Conservation (phyloP, 1,284 basidiomycete species). For the Hortiboletus rubellus region DNA sequence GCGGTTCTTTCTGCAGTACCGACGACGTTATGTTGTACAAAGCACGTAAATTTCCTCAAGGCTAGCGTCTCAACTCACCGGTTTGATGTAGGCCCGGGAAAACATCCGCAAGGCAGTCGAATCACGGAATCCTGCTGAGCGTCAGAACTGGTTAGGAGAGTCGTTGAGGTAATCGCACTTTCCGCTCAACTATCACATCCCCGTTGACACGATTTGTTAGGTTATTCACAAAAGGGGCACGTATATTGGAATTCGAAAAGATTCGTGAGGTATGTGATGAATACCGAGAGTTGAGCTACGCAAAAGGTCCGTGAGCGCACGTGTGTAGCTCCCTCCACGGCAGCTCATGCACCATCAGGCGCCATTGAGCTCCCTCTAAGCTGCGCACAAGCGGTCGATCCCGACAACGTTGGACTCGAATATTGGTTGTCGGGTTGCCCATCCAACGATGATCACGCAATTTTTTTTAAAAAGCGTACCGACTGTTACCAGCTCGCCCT, state of each 20-base stretch:
- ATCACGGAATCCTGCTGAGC: constrained; percentile 69
- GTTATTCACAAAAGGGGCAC: constrained; percentile 85
- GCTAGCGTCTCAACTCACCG: neutral
- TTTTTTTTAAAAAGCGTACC: constrained; percentile 60
- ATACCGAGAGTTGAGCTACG: constrained; percentile 82
- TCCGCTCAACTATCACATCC: neutral
- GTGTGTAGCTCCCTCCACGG: neutral
- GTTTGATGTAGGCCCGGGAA: constrained; percentile 76
- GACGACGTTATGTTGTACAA: constrained; percentile 99
- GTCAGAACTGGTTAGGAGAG: constrained; percentile 75
- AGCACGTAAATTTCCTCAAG: constrained; percentile 41
- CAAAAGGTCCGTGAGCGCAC: constrained; percentile 56
- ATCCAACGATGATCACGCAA: constrained; percentile 59
- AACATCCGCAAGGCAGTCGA: constrained; percentile 90
- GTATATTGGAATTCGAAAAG: constrained; percentile 82
- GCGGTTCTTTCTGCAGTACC: constrained; percentile 96
- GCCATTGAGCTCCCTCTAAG: constrained; percentile 85
- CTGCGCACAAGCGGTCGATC: constrained; percentile 82
- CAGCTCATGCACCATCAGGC: constrained; percentile 45
- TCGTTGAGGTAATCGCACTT: constrained; percentile 62
- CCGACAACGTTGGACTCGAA: constrained; percentile 74
- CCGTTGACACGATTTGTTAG: constrained; percentile 40
- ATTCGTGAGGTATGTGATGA: constrained; percentile 84
- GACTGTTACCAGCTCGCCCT: constrained; percentile 84
- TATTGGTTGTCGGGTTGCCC: constrained; percentile 73